Conservation (phyloP, 768 basidiomycete species). For the Austroboletus festivus region DNA sequence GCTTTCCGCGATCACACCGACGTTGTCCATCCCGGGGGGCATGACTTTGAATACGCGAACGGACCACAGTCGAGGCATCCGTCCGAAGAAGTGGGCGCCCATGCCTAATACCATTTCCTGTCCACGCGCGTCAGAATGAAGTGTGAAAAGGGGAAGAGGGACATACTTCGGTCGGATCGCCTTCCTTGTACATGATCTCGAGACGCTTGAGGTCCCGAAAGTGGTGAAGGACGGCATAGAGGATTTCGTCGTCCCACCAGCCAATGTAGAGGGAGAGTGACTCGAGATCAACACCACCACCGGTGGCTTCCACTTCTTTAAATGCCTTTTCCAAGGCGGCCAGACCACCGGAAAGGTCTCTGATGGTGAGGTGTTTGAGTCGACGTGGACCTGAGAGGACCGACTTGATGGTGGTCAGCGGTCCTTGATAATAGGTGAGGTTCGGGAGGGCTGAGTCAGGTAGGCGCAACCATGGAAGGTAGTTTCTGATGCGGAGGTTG, state of each 20-base stretch:
- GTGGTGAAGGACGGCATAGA: conserved; percentile 40
- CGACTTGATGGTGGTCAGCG: conserved; percentile 27
- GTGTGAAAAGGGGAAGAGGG: no score
- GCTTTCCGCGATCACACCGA: conserved; percentile 2
- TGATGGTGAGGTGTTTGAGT: conserved; percentile 21
- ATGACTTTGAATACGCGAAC: conserved; percentile 37
- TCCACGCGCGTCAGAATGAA: no score
- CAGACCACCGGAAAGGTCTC: conserved; percentile 22
- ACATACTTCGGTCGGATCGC: conserved; percentile 41
- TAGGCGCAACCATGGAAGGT: conserved; percentile 26
- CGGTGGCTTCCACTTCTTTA: conserved; percentile 21
- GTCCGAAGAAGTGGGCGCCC: conserved; percentile 41
- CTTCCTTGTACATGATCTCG: conserved; percentile 38
- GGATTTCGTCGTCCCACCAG: conserved; percentile 46
- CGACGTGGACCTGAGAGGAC: conserved; percentile 20
- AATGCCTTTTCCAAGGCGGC: conserved; percentile 25
- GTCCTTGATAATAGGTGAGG: conserved; percentile 21
- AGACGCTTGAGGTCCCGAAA: conserved; percentile 37
- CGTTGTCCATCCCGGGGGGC: conserved; percentile 14
- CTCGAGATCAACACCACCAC: conserved; percentile 24
- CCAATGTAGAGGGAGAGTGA: conserved; percentile 34
- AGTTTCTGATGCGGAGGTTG: conserved; percentile 24
- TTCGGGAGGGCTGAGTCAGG: conserved; percentile 19
- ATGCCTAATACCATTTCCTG: conserved; percentile 41
- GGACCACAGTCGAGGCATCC: conserved; percentile 36